Base-by-base conservation (phyloP, 2,329 filamentous ascomycete genomes). In the Dryadomyces quercivorus region DNA sequence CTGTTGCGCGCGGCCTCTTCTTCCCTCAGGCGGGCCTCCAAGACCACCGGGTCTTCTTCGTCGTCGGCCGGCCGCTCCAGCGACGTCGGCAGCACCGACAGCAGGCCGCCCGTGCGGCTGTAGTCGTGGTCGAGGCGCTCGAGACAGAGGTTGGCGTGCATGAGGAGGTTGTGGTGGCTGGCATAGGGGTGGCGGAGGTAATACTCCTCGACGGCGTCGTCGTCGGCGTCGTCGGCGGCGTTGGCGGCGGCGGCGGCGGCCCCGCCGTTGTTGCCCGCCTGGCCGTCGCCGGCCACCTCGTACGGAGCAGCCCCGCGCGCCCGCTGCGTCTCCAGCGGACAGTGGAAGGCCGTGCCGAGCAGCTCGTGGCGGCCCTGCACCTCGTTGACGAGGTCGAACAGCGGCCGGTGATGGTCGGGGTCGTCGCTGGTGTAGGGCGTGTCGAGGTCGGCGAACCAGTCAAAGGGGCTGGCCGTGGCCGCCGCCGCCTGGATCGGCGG, bases 51-150 rank as follows among this genome's bases (percentile, higher is more conserved):
- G 9, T 44, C n/a, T 9, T 40, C 16, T n/a, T 26, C 8, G 34
- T 26, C 10, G 36, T 16, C 10, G 18, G 44, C 15, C 44, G 44
- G 22, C 7, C 9, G 31, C n/a, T 5, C 13, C 9, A 38, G 13
- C 2, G 15, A 38, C 2, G 68, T 67, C 0, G 79, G 80, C 1
- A 83, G 69, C 8, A 82, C 66, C 18, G 74, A 72, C 45, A 82
- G 67, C 18, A 83, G 65, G 2, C 80, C 80, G 16, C 80, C 80
- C 40, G 76, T 75, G 26, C 72, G 68, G 46, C 72, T 70, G 60
- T 75, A 78, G 63, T 82, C 78, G 61, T 82, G 77, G 59, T 83
- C 80, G 7, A 83, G 71, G 2, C 76, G 69, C 66, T 82, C 78
- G 6, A 83, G 73, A 51, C 78, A 76, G 56, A 75, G 71, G 61